Conservation (phyloP, 192 early-diverging fungal species). For the Borealophlyctis nickersoniae region DNA sequence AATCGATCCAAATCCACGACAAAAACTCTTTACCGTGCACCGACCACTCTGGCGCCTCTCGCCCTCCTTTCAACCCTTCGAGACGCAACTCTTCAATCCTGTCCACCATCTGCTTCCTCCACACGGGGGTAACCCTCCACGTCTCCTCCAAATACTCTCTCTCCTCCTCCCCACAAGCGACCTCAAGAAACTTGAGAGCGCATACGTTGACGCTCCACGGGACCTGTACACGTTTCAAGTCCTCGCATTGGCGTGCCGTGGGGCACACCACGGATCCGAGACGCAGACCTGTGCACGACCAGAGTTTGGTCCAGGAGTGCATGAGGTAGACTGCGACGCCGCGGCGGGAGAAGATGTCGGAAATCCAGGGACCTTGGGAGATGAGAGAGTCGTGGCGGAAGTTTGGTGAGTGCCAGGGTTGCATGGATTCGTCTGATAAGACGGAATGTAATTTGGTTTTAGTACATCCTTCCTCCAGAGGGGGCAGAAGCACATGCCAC, state of each 20-base stretch:
- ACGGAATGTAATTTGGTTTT: background rate
- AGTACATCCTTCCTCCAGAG: background rate
- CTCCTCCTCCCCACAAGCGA: conserved; percentile 64
- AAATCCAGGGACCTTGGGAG: conserved; percentile 66
- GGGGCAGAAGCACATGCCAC: background rate
- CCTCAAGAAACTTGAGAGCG: conserved; percentile 78
- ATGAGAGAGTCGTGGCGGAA: conserved; percentile 82
- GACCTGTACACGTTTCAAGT: conserved; percentile 77
- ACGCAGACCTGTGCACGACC: conserved; percentile 88
- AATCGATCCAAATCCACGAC: conserved; percentile 88
- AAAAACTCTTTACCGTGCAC: conserved; percentile 73
- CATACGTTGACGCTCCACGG: conserved; percentile 92
- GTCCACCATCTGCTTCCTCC: conserved; percentile 53
- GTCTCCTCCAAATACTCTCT: conserved; percentile 67
- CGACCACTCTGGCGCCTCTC: conserved; percentile 44
- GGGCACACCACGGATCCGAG: conserved; percentile 86
- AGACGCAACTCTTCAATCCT: conserved; percentile 37
- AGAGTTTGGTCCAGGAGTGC: conserved; percentile 93
- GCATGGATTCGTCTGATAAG: conserved; percentile 81
- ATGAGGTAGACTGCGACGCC: conserved; percentile 80
- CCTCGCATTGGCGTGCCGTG: conserved; percentile 66
- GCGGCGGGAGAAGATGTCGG: conserved; percentile 54
- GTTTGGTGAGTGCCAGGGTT: conserved; percentile 81
- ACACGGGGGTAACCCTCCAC: conserved; percentile 70
- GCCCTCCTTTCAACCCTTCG: conserved; percentile 35